These are phyloP conservation scores for Penicillium concentricum DNA, from an alignment of 2,329 filamentous ascomycete genomes.

Conservation along the genomic window DNA sequence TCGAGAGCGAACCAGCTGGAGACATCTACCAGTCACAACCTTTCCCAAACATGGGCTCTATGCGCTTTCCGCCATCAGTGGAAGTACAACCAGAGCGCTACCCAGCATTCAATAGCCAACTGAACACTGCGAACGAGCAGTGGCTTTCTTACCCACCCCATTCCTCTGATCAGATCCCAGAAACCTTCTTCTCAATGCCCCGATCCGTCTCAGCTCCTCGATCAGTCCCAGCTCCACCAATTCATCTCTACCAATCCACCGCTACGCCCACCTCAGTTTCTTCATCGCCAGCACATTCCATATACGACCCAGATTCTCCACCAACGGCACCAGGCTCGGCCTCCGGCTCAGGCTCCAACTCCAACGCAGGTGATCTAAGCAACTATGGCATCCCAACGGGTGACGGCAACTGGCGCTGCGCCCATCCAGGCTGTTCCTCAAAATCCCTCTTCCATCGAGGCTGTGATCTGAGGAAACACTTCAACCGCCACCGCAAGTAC, in stretches of 20 bases:
- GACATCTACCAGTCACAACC: constrained; percentile 8
- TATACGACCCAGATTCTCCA: constrained; percentile 13
- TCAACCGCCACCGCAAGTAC: constrained; percentile 61
- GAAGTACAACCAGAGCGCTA: constrained; percentile 9
- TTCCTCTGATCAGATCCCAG: not conserved
- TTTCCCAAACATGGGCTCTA: constrained; percentile 8
- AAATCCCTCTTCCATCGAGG: constrained; percentile 58
- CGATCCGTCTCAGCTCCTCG: not conserved
- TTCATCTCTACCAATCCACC: not conserved
- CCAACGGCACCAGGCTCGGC: constrained; percentile 8
- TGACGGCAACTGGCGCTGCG: constrained; percentile 55
- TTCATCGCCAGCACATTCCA: constrained; percentile 14
- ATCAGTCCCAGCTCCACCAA: not conserved
- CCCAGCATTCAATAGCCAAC: constrained; percentile 1
- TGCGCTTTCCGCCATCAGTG: constrained; percentile 3
- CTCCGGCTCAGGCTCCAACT: constrained; percentile 9
- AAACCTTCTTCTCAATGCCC: constrained; percentile 14
- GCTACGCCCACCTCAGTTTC: constrained; percentile 9
- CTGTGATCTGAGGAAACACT: constrained; percentile 63
- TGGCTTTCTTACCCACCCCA: constrained; percentile 12
- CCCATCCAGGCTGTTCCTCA: constrained; percentile 60
- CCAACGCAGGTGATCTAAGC: constrained; percentile 27
- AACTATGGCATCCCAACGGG: constrained; percentile 33
- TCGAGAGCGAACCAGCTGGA: constrained; percentile 15
- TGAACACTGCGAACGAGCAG: constrained; percentile 5